Base-by-base conservation (phyloP, 768 basidiomycete genomes). In the Suillus bovinus region DNA sequence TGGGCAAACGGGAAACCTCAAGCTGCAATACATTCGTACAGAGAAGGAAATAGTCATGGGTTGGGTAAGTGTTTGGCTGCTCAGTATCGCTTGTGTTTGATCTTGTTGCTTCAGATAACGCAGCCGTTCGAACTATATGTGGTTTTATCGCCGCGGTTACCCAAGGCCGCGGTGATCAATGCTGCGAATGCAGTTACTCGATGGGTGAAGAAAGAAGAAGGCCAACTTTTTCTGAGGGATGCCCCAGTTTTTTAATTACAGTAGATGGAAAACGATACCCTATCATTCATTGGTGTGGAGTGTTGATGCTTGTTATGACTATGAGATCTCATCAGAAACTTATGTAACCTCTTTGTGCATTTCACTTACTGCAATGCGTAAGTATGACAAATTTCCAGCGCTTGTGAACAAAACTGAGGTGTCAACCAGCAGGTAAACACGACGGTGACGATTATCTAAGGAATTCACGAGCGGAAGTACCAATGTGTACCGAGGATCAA, bases 121-220 rank as follows among this genome's bases (percentile, higher is more conserved):
- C 91, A 94, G 69, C 88, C 89, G 0, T 98, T 97, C 70, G 97
- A 99, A 73, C 77, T 99, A 17, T 99, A 97, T 71, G 76, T 96
- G 56, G 81, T 90, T 0, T 73, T 96, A 16, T 92, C 94, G 1
- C 91, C 93, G 11, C 81, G 84, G 54, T 71, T 98, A 58, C 93
- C 96, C 7, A 98, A 98, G 81, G 89, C 87, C 57, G 94, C 91
- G 0, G 88, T 86, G 1, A 88, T 98, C 16, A 86, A 88, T 14
- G 91, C 94, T 5, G 97, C 96, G 9, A 96, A 98, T 71, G 82
- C 88, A 1, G 90, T 98, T 29, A 88, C 88, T 24, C 80, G 88
- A 17, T 99, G 96, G 96, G 88, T 97, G 6, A 89, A 91, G 81
- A 90, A 87, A 67, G 93, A 97, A 70, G 96, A 97, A 73, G 77